Evolutionary conservation across 306 rosid genomes (phyloP), one percentile per base, ranked within the genome.

Genomic region (Aeschynomene evenia): DNA sequence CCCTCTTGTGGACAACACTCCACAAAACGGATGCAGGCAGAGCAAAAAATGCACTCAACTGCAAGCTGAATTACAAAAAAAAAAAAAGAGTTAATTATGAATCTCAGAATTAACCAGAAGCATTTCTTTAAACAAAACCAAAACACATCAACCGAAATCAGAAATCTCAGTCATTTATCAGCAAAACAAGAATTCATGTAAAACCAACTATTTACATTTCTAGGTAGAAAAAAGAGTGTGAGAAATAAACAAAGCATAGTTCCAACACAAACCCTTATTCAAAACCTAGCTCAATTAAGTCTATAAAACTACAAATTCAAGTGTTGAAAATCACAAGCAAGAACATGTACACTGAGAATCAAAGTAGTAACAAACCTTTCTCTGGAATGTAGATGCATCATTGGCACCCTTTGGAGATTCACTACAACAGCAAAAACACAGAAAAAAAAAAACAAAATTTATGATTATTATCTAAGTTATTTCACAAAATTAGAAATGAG

Each of bases 1-100:
- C 97, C 99, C 83, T 91, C 99, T 84, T 91, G 99, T 3, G 97
- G 99, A 83, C 99, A 95, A 88, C 96, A 95, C 87, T 95, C 99
- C 72, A 86, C 99, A 83, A 95, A 95, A 49, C 99, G 95, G 50
- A 95, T 95, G 60, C 97, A 95, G 6, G 99, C 99, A 9, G 99
- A 95, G 84, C 99, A 89, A 82, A 95, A 95, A 62, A 95, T 95
- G 87, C 99, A 95, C 86, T 95, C 99, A 68, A 95, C 99, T 0
- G 97, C 99, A 81, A 95, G 95, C 99, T 95, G 91, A 82, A 72
- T 54, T 71, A 70, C 74, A 82, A 16, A 16, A 46, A 42, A 70
- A 37, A 59, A 4, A 33, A 40, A 81, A 39, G 59, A 28, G 76
- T 49, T 26, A 3, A 61, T 63, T 49, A 76, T 54, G 45, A 68